Evolutionary conservation across 305 asterid species (phyloP).

Genomic region (Andrographis paniculata): DNA sequence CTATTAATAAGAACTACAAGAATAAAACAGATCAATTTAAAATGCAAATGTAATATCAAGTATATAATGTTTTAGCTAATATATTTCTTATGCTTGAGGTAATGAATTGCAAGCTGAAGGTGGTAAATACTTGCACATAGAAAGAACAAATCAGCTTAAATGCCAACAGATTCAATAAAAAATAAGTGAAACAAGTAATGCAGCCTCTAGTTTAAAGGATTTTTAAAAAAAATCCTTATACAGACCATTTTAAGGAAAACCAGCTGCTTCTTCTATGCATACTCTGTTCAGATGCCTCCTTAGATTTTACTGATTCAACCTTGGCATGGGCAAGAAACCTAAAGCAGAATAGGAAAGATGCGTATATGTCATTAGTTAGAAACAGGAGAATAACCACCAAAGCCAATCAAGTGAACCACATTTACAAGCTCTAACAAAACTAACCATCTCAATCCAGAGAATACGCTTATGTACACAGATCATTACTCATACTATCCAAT

Average conservation of each 20-base stretch:
- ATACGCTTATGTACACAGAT: conserved; percentile 7
- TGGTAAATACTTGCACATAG: no score
- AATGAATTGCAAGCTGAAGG: conserved; percentile 5
- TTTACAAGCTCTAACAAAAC: conserved; percentile 11
- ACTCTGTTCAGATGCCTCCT: conserved; percentile 90
- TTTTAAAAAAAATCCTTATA: no score
- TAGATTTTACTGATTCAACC: conserved; percentile 90
- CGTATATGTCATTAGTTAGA: conserved; percentile 5
- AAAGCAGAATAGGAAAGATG: conserved; percentile 25
- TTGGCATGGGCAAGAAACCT: conserved; percentile 99
- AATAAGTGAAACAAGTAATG: no score
- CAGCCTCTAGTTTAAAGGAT: no score
- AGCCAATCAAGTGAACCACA: no score
- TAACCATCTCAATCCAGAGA: conserved; percentile 14
- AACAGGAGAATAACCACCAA: no score
- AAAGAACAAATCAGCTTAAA: no score
- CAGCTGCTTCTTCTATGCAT: conserved; percentile 70
- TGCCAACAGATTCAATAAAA: no score
- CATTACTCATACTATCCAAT: neutral
- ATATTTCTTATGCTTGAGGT: conserved; percentile 13
- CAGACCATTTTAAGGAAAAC: conserved; percentile 87
- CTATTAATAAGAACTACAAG: no score
- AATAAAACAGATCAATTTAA: neutral
- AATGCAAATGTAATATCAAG: conserved; percentile 12
- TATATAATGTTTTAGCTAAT: conserved; percentile 10